Evolutionary conservation across 192 early-diverging fungal species (phyloP).

Genomic region (Coemansia sp.): DNA sequence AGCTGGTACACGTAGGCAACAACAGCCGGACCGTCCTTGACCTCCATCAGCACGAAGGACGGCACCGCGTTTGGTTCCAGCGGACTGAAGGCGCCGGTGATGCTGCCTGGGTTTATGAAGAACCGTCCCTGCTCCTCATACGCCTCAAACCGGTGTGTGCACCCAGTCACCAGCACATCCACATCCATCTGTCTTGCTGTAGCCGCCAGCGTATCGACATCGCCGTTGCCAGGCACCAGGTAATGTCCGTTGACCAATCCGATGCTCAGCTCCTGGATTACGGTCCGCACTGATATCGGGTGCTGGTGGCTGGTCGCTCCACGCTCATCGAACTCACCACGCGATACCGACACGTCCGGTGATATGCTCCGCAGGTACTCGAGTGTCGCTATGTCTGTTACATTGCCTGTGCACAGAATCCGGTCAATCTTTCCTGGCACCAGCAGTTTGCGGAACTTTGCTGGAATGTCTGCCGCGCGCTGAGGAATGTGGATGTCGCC

Average conservation of each 20-base stretch:
- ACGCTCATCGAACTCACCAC: conserved; percentile 81
- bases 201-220: conserved; percentile 68
- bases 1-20: conserved; percentile 93
- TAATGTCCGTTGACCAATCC: conserved; percentile 88
- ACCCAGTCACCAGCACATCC: conserved; percentile 85
- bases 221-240: conserved; percentile 62
- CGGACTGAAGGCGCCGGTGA: conserved; percentile 80
- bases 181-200: conserved; percentile 88
- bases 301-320: conserved; percentile 15
- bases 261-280: conserved; percentile 62
- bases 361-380: conserved; percentile 87
- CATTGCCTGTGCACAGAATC: conserved; percentile 91
- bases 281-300: conserved; percentile 67
- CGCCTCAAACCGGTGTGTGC: conserved; percentile 89
- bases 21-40: conserved; percentile 68
- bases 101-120: conserved; percentile 94
- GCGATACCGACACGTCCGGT: conserved; percentile 69
- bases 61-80: conserved; percentile 58
- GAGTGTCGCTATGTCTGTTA: conserved; percentile 76
- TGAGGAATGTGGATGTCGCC: conserved; percentile 97
- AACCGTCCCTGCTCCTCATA: conserved; percentile 90
- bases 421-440: conserved; percentile 96
- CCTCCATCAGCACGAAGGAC: conserved; percentile 96
- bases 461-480: conserved; percentile 81
- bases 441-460: conserved; percentile 90